These are phyloP conservation scores for Scedosporium minutisporum DNA, from an alignment of 2,329 filamentous ascomycete species.

Conservation along the genomic window DNA sequence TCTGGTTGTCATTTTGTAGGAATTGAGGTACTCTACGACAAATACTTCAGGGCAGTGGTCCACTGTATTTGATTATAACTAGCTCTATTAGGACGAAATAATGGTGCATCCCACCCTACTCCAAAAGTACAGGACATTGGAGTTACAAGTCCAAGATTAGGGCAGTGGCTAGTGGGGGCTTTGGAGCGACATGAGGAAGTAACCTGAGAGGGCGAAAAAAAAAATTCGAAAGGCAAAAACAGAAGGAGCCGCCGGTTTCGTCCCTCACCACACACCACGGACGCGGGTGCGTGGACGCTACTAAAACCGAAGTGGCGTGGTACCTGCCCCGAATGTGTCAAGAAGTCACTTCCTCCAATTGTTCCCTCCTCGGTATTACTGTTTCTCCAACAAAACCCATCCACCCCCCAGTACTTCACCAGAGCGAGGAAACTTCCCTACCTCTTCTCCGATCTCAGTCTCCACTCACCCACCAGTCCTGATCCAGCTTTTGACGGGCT, in stretches of 20 bases:
- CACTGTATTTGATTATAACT: too few relatives aligned
- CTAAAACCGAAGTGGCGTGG: conserved; percentile 2
- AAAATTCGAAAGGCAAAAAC: not conserved
- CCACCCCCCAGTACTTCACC: not conserved
- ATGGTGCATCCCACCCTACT: not conserved
- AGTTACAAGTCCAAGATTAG: not conserved
- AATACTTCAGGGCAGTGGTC: too few relatives aligned
- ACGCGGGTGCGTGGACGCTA: conserved; percentile 1
- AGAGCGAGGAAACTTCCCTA: not conserved
- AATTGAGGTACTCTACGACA: not conserved
- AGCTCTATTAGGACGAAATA: too few relatives aligned
- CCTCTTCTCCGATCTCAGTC: not conserved
- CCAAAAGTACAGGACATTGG: not conserved
- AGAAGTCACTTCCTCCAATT: not conserved
- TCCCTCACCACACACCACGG: not conserved
- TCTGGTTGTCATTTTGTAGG: not conserved
- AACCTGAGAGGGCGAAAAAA: not conserved
- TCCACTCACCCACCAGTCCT: conserved; percentile 4
- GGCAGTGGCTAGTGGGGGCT: not conserved
- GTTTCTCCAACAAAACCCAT: conserved; percentile 2
- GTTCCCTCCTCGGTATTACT: not conserved
- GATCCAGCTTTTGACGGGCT: not conserved
- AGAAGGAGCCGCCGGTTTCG: not conserved
- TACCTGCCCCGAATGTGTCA: not conserved
- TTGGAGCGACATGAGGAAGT: not conserved